Conservation (phyloP, 2,329 filamentous ascomycete species). For the Aspergillus calidoustus region DNA sequence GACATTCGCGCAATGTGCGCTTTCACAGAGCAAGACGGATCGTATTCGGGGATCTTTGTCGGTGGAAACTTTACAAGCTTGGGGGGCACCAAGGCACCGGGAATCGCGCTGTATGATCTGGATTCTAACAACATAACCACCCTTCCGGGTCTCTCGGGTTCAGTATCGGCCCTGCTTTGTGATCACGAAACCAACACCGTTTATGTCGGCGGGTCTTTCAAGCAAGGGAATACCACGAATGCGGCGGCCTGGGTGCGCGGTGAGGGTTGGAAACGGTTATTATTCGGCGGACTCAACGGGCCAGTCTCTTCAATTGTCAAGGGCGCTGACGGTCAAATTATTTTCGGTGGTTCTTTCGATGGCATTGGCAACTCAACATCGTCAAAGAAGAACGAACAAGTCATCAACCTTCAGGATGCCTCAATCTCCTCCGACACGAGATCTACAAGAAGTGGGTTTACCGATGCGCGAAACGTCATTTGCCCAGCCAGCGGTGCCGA, state of each 20-base stretch:
- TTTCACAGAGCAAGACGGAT: constrained; percentile 69
- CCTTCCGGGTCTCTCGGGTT: constrained; percentile 79
- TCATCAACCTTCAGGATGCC: constrained; percentile 82
- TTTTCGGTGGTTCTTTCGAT: constrained; percentile 90
- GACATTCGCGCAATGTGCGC: constrained; percentile 88
- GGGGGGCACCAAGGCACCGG: constrained; percentile 73
- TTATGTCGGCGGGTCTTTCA: constrained; percentile 89
- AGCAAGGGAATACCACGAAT: constrained; percentile 79
- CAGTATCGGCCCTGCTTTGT: constrained; percentile 81
- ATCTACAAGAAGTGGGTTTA: constrained; percentile 69
- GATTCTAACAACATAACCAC: constrained; percentile 71
- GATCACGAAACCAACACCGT: constrained; percentile 77
- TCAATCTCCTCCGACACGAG: constrained; percentile 68
- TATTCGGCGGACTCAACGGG: constrained; percentile 94
- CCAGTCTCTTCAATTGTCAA: constrained; percentile 85
- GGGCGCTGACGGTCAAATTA: constrained; percentile 77
- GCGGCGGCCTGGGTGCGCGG: constrained; percentile 78
- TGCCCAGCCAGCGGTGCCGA: constrained; percentile 74
- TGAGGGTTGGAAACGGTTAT: constrained; percentile 75
- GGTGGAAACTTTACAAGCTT: constrained; percentile 96
- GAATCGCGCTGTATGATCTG: constrained; percentile 80
- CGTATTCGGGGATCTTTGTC: constrained; percentile 74
- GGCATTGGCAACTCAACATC: constrained; percentile 78
- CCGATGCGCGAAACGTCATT: constrained; percentile 77
- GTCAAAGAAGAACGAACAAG: constrained; percentile 67